Conservation (phyloP, 306 rosid species). For the Macrotyloma uniflorum region DNA sequence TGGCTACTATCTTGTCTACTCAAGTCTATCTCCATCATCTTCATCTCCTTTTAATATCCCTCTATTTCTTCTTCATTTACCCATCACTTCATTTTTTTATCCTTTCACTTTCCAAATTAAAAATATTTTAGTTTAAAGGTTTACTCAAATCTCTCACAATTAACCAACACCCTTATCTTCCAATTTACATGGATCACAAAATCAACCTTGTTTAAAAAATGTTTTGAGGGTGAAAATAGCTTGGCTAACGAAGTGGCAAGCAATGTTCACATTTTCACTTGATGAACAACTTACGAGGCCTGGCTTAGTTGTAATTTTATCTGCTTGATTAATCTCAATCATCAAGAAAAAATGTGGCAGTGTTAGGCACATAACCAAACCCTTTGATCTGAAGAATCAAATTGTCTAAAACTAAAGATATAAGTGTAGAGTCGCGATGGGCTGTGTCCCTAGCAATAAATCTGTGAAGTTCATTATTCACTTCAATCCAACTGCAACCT, state of each 20-base stretch:
- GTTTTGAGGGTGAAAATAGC: neutral
- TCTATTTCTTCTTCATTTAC: no score
- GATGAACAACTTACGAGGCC: constrained; percentile 23
- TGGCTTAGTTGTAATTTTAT: neutral
- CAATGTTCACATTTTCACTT: neutral
- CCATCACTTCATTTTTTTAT: no score
- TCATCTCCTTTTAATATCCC: no score
- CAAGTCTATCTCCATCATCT: no score
- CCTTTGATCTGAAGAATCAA: constrained; percentile 62
- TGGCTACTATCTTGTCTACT: no score
- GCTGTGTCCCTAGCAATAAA: constrained; percentile 57
- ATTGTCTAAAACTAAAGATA: constrained; percentile 54
- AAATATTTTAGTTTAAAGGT: no score
- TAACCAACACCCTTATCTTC: neutral
- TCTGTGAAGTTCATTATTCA: constrained; percentile 45
- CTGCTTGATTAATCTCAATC: constrained; percentile 39
- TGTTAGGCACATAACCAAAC: constrained; percentile 51
- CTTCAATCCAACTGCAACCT: constrained; percentile 67
- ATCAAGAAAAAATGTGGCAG: constrained; percentile 17
- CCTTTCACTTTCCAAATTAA: no score
- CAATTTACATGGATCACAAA: constrained; percentile 11
- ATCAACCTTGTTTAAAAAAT: neutral
- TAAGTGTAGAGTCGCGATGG: constrained; percentile 44
- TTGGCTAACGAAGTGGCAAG: neutral
- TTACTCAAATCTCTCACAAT: no score